A percentile compares a stretch with the other conserved stretches of the same genome.
Conservation (phyloP, 495 filamentous ascomycete species). For the Penicillium daleae region DNA sequence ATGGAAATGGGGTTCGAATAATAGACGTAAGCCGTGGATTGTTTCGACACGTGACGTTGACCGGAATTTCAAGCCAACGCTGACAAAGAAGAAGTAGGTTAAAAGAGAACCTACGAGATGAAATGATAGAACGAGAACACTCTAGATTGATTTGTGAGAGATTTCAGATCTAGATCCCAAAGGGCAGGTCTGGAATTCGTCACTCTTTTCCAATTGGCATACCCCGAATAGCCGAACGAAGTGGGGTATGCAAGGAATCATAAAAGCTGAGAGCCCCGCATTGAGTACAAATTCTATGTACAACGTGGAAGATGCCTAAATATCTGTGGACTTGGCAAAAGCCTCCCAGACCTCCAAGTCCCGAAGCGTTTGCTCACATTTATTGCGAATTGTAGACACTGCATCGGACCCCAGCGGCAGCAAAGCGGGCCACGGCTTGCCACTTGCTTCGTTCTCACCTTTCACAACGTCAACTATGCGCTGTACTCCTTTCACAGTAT, state of each 20-base stretch:
- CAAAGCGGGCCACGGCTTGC: slow-evolving; percentile 29
- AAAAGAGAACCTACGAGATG: background rate
- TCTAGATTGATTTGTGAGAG: background rate
- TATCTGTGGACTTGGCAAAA: slow-evolving; percentile 29
- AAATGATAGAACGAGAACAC: background rate
- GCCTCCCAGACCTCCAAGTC: slow-evolving; percentile 38
- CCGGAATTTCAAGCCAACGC: background rate
- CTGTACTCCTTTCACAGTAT: slow-evolving; percentile 38
- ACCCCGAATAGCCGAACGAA: background rate
- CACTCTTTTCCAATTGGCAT: background rate
- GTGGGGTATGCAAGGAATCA: background rate
- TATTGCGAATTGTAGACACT: slow-evolving; percentile 32
- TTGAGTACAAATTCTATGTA: background rate
- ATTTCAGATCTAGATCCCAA: background rate
- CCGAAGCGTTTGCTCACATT: slow-evolving; percentile 36
- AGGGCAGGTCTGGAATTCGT: background rate
- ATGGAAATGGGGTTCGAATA: background rate
- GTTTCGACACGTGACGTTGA: background rate
- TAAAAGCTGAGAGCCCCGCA: background rate
- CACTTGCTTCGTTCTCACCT: slow-evolving; percentile 34
- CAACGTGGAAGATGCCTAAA: background rate
- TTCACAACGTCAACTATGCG: slow-evolving; percentile 45
- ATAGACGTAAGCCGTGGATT: background rate
- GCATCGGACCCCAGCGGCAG: slow-evolving; percentile 45
- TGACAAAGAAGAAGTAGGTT: background rate